phyloP scores from a whole-genome alignment of 306 rosid species.

The Castanospermum australe region DNA sequence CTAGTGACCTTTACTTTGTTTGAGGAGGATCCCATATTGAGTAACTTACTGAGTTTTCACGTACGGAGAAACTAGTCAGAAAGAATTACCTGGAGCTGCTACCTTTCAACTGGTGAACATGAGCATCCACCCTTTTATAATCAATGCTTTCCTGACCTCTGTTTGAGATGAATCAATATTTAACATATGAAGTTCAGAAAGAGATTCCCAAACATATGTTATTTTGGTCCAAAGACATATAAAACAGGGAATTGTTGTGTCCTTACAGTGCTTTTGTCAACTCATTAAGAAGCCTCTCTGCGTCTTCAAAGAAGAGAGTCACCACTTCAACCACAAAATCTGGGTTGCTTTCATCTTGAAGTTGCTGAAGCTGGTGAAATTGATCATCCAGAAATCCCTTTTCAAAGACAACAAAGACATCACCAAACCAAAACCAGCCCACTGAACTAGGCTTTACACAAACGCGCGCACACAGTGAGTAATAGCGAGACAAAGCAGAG shows the following conservation, averaged over 20 bases:
- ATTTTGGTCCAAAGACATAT: background rate
- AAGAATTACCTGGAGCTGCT: constrained; percentile 82
- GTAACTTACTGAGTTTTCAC: background rate
- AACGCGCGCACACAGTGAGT: background rate
- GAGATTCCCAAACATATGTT: background rate
- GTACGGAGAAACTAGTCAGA: background rate
- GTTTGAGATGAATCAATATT: constrained; percentile 2
- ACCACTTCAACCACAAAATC: constrained; percentile 81
- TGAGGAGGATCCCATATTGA: background rate
- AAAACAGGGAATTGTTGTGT: background rate
- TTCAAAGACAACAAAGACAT: background rate
- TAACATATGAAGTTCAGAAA: background rate
- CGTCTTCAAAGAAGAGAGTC: constrained; percentile 71
- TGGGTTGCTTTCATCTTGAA: constrained; percentile 89
- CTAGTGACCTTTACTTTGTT: background rate
- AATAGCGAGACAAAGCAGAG: background rate
- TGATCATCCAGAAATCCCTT: constrained; percentile 81
- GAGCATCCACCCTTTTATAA: constrained; percentile 65
- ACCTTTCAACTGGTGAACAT: constrained; percentile 91
- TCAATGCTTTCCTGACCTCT: constrained; percentile 58
- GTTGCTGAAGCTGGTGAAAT: constrained; percentile 63
- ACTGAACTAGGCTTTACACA: background rate
- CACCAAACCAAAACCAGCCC: constrained; percentile 4
- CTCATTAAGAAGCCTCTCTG: constrained; percentile 70
- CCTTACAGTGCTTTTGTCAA: constrained; percentile 63